phyloP scores from a whole-genome alignment of 805 yeast species.

The Metschnikowia gelsemii region DNA sequence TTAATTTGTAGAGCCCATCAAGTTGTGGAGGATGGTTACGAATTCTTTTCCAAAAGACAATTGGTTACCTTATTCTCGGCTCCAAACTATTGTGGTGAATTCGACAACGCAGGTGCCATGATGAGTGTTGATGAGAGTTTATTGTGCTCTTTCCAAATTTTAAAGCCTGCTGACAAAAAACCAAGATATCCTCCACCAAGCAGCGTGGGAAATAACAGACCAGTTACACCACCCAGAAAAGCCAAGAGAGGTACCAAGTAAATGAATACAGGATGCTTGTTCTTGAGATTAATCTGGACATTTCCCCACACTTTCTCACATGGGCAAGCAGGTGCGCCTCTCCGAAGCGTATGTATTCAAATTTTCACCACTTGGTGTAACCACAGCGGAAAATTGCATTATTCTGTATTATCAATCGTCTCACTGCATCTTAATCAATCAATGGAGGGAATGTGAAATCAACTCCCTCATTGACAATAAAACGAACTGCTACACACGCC shows the following conservation, averaged over 20 bases:
- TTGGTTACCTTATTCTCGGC: conserved; percentile 94
- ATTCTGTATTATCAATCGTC: conserved; percentile 12
- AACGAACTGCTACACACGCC: conserved; percentile 11
- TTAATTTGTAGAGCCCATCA: conserved; percentile 98
- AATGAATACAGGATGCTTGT: not conserved
- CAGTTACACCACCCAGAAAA: conserved; percentile 60
- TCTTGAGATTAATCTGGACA: conserved; percentile 5
- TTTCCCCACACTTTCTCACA: not conserved
- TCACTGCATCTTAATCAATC: conserved; percentile 14
- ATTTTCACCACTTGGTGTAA: conserved; percentile 3
- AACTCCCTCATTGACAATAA: conserved; percentile 9
- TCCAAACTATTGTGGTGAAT: conserved; percentile 98
- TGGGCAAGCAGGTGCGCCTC: conserved; percentile 2
- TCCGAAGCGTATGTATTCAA: not conserved
- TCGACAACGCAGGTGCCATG: conserved; percentile 99
- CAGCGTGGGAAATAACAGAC: conserved; percentile 44
- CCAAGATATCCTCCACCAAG: conserved; percentile 57
- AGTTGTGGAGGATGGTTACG: conserved; percentile 98
- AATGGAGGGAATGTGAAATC: conserved; percentile 6
- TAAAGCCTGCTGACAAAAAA: conserved; percentile 97
- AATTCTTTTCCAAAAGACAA: conserved; percentile 93
- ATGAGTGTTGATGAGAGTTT: conserved; percentile 97
- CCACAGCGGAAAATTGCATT: conserved; percentile 9
- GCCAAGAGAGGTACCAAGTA: conserved; percentile 51
- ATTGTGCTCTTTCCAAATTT: conserved; percentile 92